These are phyloP conservation scores for Fusarium sp. DNA, from an alignment of 2,329 filamentous ascomycete genomes.

Conservation along the genomic window DNA sequence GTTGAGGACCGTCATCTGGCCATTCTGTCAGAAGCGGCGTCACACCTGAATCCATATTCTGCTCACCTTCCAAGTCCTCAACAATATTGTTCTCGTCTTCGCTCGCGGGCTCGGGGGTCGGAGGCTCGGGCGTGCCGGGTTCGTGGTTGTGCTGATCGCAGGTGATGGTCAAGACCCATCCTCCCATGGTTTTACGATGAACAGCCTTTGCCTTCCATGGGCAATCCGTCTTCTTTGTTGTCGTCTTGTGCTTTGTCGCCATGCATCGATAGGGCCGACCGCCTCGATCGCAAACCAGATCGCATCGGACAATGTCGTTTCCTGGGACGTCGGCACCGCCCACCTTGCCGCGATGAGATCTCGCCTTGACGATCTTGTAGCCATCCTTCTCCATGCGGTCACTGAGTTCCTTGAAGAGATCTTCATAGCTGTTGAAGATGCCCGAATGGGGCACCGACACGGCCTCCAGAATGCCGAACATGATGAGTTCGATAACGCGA, in stretches of 20 bases:
- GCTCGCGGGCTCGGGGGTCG: conserved; percentile 48
- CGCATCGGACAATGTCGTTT: conserved; percentile 57
- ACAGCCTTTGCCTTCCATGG: conserved; percentile 60
- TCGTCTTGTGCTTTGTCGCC: conserved; percentile 58
- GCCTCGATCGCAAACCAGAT: conserved; percentile 58
- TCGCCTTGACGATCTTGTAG: conserved; percentile 58
- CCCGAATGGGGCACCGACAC: conserved; percentile 50
- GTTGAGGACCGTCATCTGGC: conserved; percentile 44
- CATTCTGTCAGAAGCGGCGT: conserved; percentile 25
- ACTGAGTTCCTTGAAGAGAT: conserved; percentile 54
- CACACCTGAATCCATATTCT: conserved; percentile 13
- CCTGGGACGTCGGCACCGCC: conserved; percentile 53
- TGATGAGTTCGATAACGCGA: conserved; percentile 42
- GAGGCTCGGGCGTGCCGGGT: conserved; percentile 56
- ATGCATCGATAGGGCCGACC: conserved; percentile 56
- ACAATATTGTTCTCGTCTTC: conserved; percentile 48
- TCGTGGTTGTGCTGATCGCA: conserved; percentile 59
- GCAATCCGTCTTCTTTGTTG: conserved; percentile 58
- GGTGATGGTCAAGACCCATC: conserved; percentile 57
- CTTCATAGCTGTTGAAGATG: conserved; percentile 54
- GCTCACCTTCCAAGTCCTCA: conserved; percentile 39
- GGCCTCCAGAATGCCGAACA: conserved; percentile 58
- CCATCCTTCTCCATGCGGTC: conserved; percentile 56
- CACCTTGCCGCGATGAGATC: conserved; percentile 55
- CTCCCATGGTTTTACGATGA: conserved; percentile 55